Base-by-base conservation (phyloP, 2,329 filamentous ascomycete species). In the Aspergillaceae sp. region DNA sequence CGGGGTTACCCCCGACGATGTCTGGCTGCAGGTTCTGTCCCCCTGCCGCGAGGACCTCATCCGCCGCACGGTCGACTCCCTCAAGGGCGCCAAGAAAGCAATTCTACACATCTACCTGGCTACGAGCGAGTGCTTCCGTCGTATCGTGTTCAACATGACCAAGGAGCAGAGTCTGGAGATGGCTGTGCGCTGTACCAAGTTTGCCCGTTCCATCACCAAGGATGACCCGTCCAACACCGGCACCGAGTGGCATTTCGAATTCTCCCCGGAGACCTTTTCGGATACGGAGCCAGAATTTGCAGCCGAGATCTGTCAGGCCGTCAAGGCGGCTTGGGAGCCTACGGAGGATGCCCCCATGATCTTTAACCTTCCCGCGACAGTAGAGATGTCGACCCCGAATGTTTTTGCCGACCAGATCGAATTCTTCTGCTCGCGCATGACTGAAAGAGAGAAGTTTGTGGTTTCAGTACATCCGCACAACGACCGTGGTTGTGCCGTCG, bases 381-480 rank as follows among this genome's bases (percentile, higher is more conserved):
- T 97, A 33, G 92, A 98, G 71, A 83, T 96, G 82, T 73, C 87
- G 0, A 96, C 92, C 1, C 90, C 90, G 32, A 98, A 98, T 64
- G 79, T 96, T 41, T 98, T 92, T 65, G 92, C 92, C 42, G 92
- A 98, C 63, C 86, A 94, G 71, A 87, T 98, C 51, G 92, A 98
- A 66, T 94, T 87, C 71, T 98, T 98, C 69, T 94, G 88, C 73
- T 80, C 76, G 44, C 77, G 91, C 64, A 89, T 97, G 62, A 77
- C 78, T 0, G 86, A 95, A 67, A 77, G 90, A 44, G 84, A 95
- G 60, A 92, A 89, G 72, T 78, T 95, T 43, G 87, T 83, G 58
- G 86, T 97, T 6, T 94, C 87, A 50, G 77, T 97, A 45, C 92
- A 97, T 66, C 87, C 88, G 6, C 91, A 98, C 71, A 97, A 97